Evolutionary conservation across 345 rosid species (phyloP).

Genomic region (Brassica rapa): DNA sequence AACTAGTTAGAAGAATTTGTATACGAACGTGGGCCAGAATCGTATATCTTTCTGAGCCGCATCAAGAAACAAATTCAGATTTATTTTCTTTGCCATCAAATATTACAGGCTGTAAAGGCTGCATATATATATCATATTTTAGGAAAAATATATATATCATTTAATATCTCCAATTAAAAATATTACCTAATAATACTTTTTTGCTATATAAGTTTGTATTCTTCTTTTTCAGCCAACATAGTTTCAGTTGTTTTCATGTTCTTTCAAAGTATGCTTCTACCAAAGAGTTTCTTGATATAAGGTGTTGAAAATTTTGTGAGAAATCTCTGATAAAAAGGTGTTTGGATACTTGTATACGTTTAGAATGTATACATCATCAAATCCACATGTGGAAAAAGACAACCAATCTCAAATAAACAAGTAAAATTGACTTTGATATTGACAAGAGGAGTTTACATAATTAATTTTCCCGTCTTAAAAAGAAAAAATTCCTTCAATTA

Average conservation of each 20-base stretch:
- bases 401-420: background rate
- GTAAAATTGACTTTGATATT: background rate
- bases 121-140: background rate
- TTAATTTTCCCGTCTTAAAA: background rate
- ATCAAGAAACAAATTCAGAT: background rate
- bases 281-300: background rate
- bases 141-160: no score
- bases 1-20: background rate
- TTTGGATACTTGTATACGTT: conserved; percentile 2
- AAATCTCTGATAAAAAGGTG: conserved; percentile 16
- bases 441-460: background rate
- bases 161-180: no score
- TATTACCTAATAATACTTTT: background rate
- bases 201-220: background rate
- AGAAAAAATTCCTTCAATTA: background rate
- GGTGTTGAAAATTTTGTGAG: conserved; percentile 11
- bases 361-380: background rate
- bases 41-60: background rate
- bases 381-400: background rate
- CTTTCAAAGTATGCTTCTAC: conserved; percentile 5
- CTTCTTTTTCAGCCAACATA: background rate
- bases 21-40: background rate
- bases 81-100: background rate
- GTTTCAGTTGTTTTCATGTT: conserved; percentile 6
- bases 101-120: background rate